Evolutionary conservation across 208 protist genomes (phyloP).

Genomic region (Blechomonas ayalai): DNA sequence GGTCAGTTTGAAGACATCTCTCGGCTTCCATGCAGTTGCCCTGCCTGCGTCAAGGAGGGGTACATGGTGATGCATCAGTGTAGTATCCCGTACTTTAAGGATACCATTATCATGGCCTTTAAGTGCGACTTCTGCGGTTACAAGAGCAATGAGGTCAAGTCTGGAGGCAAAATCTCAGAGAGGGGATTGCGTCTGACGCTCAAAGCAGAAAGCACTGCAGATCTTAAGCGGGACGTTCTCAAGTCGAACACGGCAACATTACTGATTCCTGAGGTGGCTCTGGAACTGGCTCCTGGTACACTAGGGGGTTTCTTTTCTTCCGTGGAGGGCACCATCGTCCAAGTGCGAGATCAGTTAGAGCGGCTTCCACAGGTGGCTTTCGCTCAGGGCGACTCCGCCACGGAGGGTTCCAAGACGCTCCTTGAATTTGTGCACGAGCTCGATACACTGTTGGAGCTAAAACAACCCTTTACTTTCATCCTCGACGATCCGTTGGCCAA

Average conservation of each 20-base stretch:
- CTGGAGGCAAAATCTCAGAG: constrained; percentile 75
- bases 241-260: constrained; percentile 91
- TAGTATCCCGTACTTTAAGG: constrained; percentile 94
- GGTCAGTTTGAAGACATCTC: constrained; percentile 66
- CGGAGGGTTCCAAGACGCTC: constrained; percentile 58
- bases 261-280: constrained; percentile 79
- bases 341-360: constrained; percentile 83
- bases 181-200: constrained; percentile 73
- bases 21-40: constrained; percentile 65
- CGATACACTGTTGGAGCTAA: constrained; percentile 45
- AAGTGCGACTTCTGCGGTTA: constrained; percentile 92
- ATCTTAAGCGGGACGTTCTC: constrained; percentile 91
- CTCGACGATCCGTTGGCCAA: constrained; percentile 91
- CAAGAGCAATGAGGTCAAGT: constrained; percentile 93
- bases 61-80: constrained; percentile 77
- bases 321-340: constrained; percentile 86
- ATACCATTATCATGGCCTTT: constrained; percentile 92
- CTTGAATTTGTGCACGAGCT: constrained; percentile 78
- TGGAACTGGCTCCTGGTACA: constrained; percentile 85
- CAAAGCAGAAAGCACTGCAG: constrained; percentile 56
- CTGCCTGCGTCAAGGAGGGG: constrained; percentile 59
- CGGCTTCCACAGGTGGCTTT: constrained; percentile 76
- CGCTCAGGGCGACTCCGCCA: constrained; percentile 59
- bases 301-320: constrained; percentile 93
- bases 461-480: constrained; percentile 86